Percentiles rank a stretch among this genome's conserved stretches.
phyloP scores from a whole-genome alignment of 345 rosid species.

The Aethionema arabicum region DNA sequence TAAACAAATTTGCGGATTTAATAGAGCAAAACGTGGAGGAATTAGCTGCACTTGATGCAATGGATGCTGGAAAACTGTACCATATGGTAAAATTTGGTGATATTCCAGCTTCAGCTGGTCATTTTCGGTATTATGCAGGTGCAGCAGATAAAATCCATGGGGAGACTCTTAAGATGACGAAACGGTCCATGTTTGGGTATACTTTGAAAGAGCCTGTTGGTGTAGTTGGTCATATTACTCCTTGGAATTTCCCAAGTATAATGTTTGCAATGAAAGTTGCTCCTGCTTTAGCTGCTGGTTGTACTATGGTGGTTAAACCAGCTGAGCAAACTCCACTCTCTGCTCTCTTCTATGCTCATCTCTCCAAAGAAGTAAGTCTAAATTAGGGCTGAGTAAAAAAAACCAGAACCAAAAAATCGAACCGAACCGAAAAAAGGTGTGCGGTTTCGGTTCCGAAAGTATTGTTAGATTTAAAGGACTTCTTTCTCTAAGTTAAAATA shows the following conservation, averaged over 20 bases:
- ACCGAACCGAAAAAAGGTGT: no score
- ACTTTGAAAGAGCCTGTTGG: slow-evolving; percentile 83
- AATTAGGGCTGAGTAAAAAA: no score
- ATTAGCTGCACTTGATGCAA: slow-evolving; percentile 61
- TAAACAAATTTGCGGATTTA: slow-evolving; percentile 63
- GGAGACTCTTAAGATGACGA: slow-evolving; percentile 58
- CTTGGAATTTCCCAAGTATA: slow-evolving; percentile 80
- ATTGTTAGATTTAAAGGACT: no score
- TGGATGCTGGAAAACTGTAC: slow-evolving; percentile 70
- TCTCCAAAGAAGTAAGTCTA: slow-evolving; percentile 34
- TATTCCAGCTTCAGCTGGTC: slow-evolving; percentile 43
- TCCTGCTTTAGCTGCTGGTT: slow-evolving; percentile 84
- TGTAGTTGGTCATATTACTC: slow-evolving; percentile 73
- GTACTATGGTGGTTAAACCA: slow-evolving; percentile 83
- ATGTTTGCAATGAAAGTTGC: slow-evolving; percentile 65
- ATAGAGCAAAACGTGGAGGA: slow-evolving; percentile 61
- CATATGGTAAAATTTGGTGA: slow-evolving; percentile 42
- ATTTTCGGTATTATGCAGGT: slow-evolving; percentile 72
- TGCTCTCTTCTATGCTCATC: slow-evolving; percentile 65
- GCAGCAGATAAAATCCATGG: slow-evolving; percentile 95
- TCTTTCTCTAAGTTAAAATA: no score
- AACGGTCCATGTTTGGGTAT: slow-evolving; percentile 54
- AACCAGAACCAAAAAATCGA: no score
- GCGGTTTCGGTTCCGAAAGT: no score
- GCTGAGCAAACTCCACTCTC: slow-evolving; percentile 93